Conservation (phyloP, 1,284 basidiomycete genomes). For the Boletellus deceptivus region DNA sequence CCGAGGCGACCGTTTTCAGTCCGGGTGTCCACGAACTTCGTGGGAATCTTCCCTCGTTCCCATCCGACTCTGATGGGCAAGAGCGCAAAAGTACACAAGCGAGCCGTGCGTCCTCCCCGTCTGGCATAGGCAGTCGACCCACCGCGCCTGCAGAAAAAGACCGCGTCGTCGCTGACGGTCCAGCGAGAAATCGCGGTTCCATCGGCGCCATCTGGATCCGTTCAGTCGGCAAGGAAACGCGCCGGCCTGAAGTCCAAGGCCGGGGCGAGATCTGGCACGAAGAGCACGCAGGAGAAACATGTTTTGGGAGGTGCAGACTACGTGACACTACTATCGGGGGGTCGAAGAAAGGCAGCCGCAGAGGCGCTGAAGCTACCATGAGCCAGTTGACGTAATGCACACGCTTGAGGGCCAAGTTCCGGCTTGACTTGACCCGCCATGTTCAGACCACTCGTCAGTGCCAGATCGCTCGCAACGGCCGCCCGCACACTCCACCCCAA, state of each 20-base stretch:
- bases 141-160: slow-evolving; percentile 29
- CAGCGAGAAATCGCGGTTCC: slow-evolving; percentile 2
- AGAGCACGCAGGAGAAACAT: slow-evolving; percentile 36
- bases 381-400: slow-evolving; percentile 19
- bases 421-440: slow-evolving; percentile 13
- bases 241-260: slow-evolving; percentile 43
- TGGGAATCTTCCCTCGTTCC: slow-evolving; percentile 24
- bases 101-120: slow-evolving; percentile 31
- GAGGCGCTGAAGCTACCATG: slow-evolving; percentile 57
- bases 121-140: not conserved
- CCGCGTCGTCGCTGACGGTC: not conserved
- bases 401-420: slow-evolving; percentile 19
- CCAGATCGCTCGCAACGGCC: slow-evolving; percentile 22
- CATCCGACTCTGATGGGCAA: slow-evolving; percentile 30
- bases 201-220: slow-evolving; percentile 2
- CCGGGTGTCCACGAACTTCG: slow-evolving; percentile 32
- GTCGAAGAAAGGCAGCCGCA: slow-evolving; percentile 57
- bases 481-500: slow-evolving; percentile 25
- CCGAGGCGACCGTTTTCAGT: slow-evolving; percentile 11
- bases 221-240: slow-evolving; percentile 39
- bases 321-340: slow-evolving; percentile 67
- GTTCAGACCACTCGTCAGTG: slow-evolving; percentile 11
- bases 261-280: slow-evolving; percentile 35
- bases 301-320: slow-evolving; percentile 77
- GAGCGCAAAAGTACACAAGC: slow-evolving; percentile 44